Evolutionary conservation across 345 rosid genomes (phyloP).

Genomic region (Aegle marmelos): DNA sequence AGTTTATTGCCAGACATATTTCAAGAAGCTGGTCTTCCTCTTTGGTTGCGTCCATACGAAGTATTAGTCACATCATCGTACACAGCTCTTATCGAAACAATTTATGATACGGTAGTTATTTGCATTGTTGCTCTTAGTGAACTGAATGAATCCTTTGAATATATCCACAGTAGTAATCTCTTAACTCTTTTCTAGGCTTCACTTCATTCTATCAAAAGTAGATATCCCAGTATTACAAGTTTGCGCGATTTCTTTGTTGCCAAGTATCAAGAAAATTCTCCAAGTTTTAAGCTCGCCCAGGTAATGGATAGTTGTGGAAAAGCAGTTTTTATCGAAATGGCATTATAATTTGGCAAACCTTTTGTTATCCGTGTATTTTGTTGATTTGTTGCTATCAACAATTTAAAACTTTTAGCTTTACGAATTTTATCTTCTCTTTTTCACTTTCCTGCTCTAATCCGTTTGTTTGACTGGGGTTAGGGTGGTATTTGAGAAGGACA

Average conservation of each 20-base stretch:
- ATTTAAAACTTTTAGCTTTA: not conserved
- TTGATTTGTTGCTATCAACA: not conserved
- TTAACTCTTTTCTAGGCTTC: conserved; percentile 67
- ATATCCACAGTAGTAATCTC: conserved; percentile 10
- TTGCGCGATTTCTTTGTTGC: conserved; percentile 91
- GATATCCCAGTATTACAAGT: conserved; percentile 80
- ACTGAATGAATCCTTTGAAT: conserved; percentile 6
- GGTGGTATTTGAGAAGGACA: not conserved
- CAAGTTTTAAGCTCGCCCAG: conserved; percentile 96
- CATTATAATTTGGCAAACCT: conserved; percentile 2
- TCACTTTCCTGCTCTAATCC: not conserved
- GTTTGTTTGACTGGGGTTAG: not conserved
- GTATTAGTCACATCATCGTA: conserved; percentile 96
- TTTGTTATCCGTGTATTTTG: not conserved
- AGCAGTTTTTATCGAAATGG: not conserved
- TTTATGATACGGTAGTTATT: conserved; percentile 84
- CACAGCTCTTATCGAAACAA: conserved; percentile 97
- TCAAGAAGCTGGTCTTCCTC: conserved; percentile 99
- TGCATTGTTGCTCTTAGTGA: conserved; percentile 10
- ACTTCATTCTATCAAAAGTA: conserved; percentile 93
- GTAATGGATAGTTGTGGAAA: conserved; percentile 36
- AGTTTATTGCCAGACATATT: conserved; percentile 69
- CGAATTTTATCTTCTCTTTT: not conserved
- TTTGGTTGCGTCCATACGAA: conserved; percentile 98
- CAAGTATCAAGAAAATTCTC: conserved; percentile 80